phyloP scores from a whole-genome alignment of 345 rosid species.

The Linum usitatissimum region DNA sequence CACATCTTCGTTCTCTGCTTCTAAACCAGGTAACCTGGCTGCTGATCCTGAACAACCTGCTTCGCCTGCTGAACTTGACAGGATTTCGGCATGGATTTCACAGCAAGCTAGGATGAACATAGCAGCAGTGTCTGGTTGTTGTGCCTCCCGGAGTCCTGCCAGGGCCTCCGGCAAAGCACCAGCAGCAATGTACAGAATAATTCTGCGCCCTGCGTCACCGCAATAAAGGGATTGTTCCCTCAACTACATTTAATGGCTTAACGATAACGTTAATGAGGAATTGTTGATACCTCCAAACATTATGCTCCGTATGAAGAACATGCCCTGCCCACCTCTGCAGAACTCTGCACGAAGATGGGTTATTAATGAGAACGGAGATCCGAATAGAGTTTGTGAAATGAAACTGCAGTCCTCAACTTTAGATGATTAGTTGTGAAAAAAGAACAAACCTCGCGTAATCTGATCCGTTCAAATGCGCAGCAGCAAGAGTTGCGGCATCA shows the following conservation, averaged over 20 bases:
- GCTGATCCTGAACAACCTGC: conserved; percentile 16
- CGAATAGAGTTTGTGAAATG: not conserved
- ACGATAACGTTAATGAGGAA: not conserved
- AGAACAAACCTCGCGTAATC: conserved; percentile 71
- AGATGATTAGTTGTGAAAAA: no score
- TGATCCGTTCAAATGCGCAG: conserved; percentile 88
- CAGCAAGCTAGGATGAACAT: conserved; percentile 85
- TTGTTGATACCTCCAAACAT: conserved; percentile 73
- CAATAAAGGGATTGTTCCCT: not conserved
- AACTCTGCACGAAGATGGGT: conserved; percentile 34
- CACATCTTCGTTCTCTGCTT: conserved; percentile 63
- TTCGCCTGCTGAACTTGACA: conserved; percentile 33
- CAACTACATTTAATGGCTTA: not conserved
- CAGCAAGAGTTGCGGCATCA: conserved; percentile 96
- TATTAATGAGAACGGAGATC: no score
- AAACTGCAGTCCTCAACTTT: conserved; percentile 1
- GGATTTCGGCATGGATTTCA: conserved; percentile 51
- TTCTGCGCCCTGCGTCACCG: conserved; percentile 59
- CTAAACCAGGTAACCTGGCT: conserved; percentile 47
- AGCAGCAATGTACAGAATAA: conserved; percentile 77
- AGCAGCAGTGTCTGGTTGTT: conserved; percentile 84
- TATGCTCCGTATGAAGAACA: conserved; percentile 63
- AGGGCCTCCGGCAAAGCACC: conserved; percentile 86
- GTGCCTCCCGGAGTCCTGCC: conserved; percentile 67
- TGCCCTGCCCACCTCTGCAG: conserved; percentile 92